Conservation (phyloP, 2,329 filamentous ascomycete species). For the Fusarium acutatum region DNA sequence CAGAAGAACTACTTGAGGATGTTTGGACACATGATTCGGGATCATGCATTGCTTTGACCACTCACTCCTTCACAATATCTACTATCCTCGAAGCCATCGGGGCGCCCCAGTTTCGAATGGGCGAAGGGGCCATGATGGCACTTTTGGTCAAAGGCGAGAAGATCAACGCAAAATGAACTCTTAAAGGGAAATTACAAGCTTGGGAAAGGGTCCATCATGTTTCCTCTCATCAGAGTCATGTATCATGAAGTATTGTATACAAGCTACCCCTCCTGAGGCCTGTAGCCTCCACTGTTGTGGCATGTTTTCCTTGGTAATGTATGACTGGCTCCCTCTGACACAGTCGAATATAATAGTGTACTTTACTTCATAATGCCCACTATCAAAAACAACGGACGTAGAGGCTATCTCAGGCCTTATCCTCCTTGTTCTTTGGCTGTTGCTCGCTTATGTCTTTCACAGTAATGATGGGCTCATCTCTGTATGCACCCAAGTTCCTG, state of each 20-base stretch:
- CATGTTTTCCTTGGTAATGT: neutral
- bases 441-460: fast-evolving
- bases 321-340: neutral
- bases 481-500: neutral
- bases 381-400: neutral
- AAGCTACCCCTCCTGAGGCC: neutral
- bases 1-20: neutral
- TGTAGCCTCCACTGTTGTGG: neutral
- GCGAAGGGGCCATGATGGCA: neutral
- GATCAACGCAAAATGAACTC: fast-evolving
- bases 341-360: neutral
- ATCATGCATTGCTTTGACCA: neutral
- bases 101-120: neutral
- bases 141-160: neutral
- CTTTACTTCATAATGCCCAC: conserved; percentile 6
- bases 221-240: neutral
- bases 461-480: conserved; percentile 13
- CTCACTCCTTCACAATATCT: neutral
- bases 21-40: neutral
- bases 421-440: fast-evolving
- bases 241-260: too few relatives aligned
- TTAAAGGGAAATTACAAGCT: fast-evolving
- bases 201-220: too few relatives aligned
- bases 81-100: neutral
- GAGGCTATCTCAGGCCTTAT: neutral